Conservation (phyloP, 1,284 basidiomycete genomes). For the Malassezia dermatis region DNA sequence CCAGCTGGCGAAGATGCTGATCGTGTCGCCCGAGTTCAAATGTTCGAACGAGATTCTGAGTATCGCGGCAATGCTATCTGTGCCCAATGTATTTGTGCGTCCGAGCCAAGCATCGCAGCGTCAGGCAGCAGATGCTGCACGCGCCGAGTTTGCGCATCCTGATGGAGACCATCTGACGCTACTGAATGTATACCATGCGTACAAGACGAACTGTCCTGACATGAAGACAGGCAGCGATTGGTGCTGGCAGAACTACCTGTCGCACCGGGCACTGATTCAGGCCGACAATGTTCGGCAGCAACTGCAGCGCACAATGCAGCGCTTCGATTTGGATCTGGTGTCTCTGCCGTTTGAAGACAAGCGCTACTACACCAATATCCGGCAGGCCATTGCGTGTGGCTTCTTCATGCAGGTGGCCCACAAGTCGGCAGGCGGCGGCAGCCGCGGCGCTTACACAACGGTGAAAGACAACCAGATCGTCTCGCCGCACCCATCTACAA, state of each 20-base stretch:
- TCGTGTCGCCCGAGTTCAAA: conserved; percentile 83
- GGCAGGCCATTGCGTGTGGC: conserved; percentile 75
- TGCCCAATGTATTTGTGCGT: conserved; percentile 85
- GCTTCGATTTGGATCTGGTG: conserved; percentile 60
- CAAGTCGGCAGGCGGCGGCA: conserved; percentile 51
- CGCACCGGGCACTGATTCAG: conserved; percentile 69
- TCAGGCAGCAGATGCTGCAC: conserved; percentile 83
- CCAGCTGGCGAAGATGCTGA: conserved; percentile 83
- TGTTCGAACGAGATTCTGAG: conserved; percentile 93
- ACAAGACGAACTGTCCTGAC: conserved; percentile 56
- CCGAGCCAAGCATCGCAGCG: conserved; percentile 58
- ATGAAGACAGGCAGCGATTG: conserved; percentile 53
- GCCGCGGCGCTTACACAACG: conserved; percentile 53
- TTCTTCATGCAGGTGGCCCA: conserved; percentile 99
- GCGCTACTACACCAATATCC: conserved; percentile 68
- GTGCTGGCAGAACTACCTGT: conserved; percentile 88
- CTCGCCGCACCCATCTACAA: conserved; percentile 84
- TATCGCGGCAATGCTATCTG: conserved; percentile 85
- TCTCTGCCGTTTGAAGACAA: conserved; percentile 65
- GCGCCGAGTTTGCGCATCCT: conserved; percentile 75
- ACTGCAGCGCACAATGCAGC: conserved; percentile 84
- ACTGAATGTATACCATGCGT: conserved; percentile 90
- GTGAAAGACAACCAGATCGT: conserved; percentile 93
- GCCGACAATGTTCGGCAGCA: conserved; percentile 93
- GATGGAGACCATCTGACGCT: conserved; percentile 92